These are phyloP conservation scores for Sphagnum fallax DNA, from an alignment of 228 moss, liverwort and hornwort species.

Conservation along the genomic window DNA sequence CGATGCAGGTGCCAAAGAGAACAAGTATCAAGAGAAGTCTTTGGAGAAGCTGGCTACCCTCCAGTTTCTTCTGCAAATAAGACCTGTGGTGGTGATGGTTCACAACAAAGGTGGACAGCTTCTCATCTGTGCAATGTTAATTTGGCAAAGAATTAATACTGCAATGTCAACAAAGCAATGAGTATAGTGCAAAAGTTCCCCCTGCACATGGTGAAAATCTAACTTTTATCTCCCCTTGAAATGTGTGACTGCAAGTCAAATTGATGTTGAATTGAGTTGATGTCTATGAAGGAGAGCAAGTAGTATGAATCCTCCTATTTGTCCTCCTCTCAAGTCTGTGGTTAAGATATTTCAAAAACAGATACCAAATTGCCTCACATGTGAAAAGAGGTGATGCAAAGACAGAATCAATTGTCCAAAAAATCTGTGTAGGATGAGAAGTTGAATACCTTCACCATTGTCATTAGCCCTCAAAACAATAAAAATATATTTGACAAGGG, in stretches of 20 bases:
- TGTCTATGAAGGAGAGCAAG: no score
- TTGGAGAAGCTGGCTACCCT: constrained; percentile 9
- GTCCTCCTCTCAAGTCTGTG: no score
- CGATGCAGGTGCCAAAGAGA: constrained; percentile 35
- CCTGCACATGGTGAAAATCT: constrained; percentile 10
- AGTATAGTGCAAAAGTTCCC: constrained; percentile 43
- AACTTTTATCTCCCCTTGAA: no score
- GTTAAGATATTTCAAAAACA: no score
- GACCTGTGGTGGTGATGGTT: constrained; percentile 7
- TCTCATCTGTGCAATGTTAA: constrained; percentile 26
- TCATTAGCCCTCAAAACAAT: constrained; percentile 41
- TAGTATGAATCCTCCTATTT: no score
- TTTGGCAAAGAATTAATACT: constrained; percentile 22
- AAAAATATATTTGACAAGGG: constrained; percentile 29
- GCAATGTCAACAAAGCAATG: constrained; percentile 24
- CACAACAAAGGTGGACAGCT: constrained; percentile 29
- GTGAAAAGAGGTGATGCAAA: no score
- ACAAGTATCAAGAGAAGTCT: constrained; percentile 16
- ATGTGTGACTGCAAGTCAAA: no score
- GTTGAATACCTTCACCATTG: constrained; percentile 35
- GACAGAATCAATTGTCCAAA: no score
- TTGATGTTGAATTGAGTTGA: no score
- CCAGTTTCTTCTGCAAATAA: constrained; percentile 22
- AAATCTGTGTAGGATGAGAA: no score
- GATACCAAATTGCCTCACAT: no score